Evolutionary conservation across 306 rosid species (phyloP), one percentile per base, ranked within the genome.

Genomic region (Gleditsia sinensis): DNA sequence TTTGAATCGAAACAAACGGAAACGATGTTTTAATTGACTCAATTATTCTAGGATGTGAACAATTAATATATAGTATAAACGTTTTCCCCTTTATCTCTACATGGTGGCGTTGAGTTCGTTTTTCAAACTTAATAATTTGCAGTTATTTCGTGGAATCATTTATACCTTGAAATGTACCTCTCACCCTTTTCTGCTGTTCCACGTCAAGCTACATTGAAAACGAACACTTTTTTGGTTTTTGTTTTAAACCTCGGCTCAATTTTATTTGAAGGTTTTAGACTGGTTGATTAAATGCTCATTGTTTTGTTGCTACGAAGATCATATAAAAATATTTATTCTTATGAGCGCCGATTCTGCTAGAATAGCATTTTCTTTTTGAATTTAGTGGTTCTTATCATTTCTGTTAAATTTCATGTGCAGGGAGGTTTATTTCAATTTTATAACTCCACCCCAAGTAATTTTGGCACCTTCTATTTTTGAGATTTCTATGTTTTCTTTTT

Each of bases 171-270:
- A n/a, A n/a, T n/a, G n/a, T n/a, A n/a, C n/a, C n/a, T n/a, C n/a
- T n/a, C n/a, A n/a, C 39, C 64, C 34, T 55, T 72, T 55, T 58
- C 57, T 56, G 37, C 39, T 7, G 11, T 72, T 59, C 53, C 45
- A 75, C 63, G 78, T 80, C 60, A 64, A 53, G 51, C 66, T 46
- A 37, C 7, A 24, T 39, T 60, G 48, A 40, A 75, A 48, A 28
- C 3, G 60, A 20, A 3, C 36, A 1, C n/a, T 21, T 32, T n/a
- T 16, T 30, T 2, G 30, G 32, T 2, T 36, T 70, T 71, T 17
- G 4, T 56, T 21, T 24, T 14, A 14, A 64, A 64, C n/a, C 70
- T 24, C 37, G 5, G 34, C 34, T 30, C 10, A 40, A 40, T 34
- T 40, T 63, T 23, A 0, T 36, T 68, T 16, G 0, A 80, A 59